These are phyloP conservation scores for Chaetomium tenue DNA, from an alignment of 495 filamentous ascomycete genomes.

Conservation along the genomic window DNA sequence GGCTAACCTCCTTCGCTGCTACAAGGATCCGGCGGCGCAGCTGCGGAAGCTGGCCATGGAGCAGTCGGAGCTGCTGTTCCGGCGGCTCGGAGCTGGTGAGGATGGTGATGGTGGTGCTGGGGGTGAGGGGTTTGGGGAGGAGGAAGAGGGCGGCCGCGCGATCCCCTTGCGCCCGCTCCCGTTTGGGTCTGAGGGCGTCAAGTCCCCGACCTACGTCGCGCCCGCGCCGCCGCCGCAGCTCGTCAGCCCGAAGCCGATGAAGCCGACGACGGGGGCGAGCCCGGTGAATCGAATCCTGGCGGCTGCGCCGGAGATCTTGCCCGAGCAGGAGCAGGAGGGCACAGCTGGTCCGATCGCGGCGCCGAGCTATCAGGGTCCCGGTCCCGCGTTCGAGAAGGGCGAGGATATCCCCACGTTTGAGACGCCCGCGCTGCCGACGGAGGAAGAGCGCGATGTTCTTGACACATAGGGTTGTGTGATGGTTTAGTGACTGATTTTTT, in stretches of 20 bases:
- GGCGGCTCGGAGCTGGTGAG: slow-evolving; percentile 36
- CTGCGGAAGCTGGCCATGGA: slow-evolving; percentile 66
- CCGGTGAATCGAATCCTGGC: slow-evolving; percentile 34
- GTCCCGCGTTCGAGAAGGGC: slow-evolving; percentile 47
- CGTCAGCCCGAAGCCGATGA: slow-evolving; percentile 44
- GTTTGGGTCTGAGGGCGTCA: slow-evolving; percentile 48
- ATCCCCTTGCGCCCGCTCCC: slow-evolving; percentile 47
- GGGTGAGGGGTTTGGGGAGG: not conserved
- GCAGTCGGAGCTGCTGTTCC: slow-evolving; percentile 58
- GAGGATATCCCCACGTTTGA: slow-evolving; percentile 38
- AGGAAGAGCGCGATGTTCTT: slow-evolving; percentile 46
- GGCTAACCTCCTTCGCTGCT: slow-evolving; percentile 48
- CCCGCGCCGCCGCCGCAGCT: slow-evolving; percentile 38
- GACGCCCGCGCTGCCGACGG: slow-evolving; percentile 41
- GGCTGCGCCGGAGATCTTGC: slow-evolving; percentile 10
- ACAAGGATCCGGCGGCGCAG: slow-evolving; percentile 67
- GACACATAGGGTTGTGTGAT: slow-evolving; percentile 31
- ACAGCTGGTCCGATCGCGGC: slow-evolving; percentile 26
- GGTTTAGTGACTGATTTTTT: slow-evolving; percentile 23
- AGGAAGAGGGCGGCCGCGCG: slow-evolving; percentile 28
- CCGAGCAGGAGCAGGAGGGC: slow-evolving; percentile 6
- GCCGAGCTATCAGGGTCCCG: slow-evolving; percentile 50
- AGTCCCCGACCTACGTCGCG: slow-evolving; percentile 49
- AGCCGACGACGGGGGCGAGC: slow-evolving; percentile 35
- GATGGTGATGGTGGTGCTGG: not conserved